Evolutionary conservation across 2,329 filamentous ascomycete genomes (phyloP).

Genomic region (Cercospora janseana): DNA sequence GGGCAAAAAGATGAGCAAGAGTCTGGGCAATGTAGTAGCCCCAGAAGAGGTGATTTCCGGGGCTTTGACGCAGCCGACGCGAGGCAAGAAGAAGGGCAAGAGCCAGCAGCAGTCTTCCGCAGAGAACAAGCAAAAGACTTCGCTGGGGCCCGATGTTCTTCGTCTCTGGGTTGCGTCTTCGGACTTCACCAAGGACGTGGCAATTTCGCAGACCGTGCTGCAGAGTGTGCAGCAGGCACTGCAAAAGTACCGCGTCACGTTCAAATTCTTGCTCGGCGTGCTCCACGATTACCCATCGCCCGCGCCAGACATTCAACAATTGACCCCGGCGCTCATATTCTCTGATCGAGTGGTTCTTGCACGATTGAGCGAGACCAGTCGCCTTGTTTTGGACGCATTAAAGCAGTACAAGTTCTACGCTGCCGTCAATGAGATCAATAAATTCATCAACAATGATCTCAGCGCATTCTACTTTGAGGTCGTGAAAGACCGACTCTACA

Average conservation of each 20-base stretch:
- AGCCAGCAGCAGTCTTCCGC: conserved; percentile 27
- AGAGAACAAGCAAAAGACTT: conserved; percentile 28
- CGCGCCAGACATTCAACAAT: conserved; percentile 1
- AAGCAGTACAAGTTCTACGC: conserved; percentile 78
- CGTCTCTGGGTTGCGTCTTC: conserved; percentile 88
- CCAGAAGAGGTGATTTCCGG: conserved; percentile 84
- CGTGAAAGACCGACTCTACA: conserved; percentile 88
- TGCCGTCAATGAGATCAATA: conserved; percentile 69
- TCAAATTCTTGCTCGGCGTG: conserved; percentile 85
- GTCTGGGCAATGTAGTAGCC: conserved; percentile 80
- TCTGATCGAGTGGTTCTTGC: conserved; percentile 72
- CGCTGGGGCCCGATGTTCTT: conserved; percentile 78
- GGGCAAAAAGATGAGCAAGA: conserved; percentile 99
- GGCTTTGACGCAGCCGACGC: conserved; percentile 64
- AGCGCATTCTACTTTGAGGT: conserved; percentile 94
- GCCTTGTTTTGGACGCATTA: conserved; percentile 64
- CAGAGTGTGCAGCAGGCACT: conserved; percentile 72
- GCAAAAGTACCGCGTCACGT: conserved; percentile 82
- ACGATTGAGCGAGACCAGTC: conserved; percentile 67
- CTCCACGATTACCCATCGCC: conserved; percentile 44
- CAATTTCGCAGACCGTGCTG: conserved; percentile 75
- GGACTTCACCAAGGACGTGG: conserved; percentile 86
- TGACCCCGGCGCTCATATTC: conserved; percentile 25
- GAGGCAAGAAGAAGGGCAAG: conserved; percentile 46
- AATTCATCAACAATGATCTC: conserved; percentile 77